Evolutionary conservation across 2,329 filamentous ascomycete species (phyloP).

Genomic region (Alternaria burnsii): DNA sequence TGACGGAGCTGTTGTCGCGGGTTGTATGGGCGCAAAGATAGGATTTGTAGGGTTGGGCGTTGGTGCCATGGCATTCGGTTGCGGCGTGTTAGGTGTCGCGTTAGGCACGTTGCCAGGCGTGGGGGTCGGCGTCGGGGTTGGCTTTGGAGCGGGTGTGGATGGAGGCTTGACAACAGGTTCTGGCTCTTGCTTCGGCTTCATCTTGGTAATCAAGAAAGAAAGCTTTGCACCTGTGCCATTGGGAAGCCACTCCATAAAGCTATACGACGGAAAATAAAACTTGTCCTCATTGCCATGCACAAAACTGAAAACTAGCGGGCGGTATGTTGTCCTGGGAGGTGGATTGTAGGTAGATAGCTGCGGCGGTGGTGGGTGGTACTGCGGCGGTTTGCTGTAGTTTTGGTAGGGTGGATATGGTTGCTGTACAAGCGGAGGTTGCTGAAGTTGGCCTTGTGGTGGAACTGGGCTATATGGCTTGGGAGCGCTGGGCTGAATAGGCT

Average conservation of each 20-base stretch:
- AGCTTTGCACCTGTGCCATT: constrained; percentile 70
- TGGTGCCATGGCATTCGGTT: constrained; percentile 12
- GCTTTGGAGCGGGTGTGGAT: constrained; percentile 41
- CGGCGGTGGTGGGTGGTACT: constrained; percentile 34
- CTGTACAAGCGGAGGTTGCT: constrained; percentile 29
- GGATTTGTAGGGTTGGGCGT: constrained; percentile 14
- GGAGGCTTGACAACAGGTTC: constrained; percentile 51
- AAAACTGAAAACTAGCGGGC: constrained; percentile 51
- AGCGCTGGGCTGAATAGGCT: constrained; percentile 15
- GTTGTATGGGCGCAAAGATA: constrained; percentile 24
- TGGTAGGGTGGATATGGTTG: constrained; percentile 31
- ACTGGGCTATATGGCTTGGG: constrained; percentile 16
- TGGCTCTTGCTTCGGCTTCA: constrained; percentile 56
- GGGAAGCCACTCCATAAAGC: constrained; percentile 75
- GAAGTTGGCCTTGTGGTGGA: constrained; percentile 19
- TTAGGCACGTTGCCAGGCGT: constrained; percentile 11
- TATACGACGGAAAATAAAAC: constrained; percentile 80
- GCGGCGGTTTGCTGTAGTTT: constrained; percentile 34
- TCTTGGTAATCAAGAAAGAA: constrained; percentile 80
- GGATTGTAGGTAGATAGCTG: constrained; percentile 46
- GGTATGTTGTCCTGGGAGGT: constrained; percentile 55
- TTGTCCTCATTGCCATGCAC: constrained; percentile 68
- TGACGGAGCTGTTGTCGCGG: constrained; percentile 17
- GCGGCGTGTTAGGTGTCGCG: constrained; percentile 14
- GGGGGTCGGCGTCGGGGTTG: neutral